These are phyloP conservation scores for Centaurea solstitialis DNA, from an alignment of 129 eudicot genomes.

Conservation along the genomic window DNA sequence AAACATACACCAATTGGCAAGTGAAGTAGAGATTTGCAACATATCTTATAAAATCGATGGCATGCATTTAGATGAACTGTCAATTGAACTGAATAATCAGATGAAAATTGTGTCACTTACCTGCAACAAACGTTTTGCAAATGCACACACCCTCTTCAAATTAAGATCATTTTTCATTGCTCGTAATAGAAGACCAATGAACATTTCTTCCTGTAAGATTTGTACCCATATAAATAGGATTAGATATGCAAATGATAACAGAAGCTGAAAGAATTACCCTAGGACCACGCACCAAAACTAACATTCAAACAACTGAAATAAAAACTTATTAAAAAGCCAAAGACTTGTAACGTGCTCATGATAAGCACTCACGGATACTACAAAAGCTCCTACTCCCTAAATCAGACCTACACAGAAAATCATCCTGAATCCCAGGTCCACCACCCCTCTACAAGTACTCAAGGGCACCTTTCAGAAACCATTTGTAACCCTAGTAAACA, in stretches of 20 bases:
- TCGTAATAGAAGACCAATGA: slow-evolving; percentile 74
- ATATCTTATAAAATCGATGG: background rate
- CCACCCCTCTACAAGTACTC: background rate
- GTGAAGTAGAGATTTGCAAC: background rate
- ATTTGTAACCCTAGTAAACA: background rate
- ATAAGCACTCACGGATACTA: background rate
- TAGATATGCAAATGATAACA: background rate
- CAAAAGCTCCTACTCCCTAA: background rate
- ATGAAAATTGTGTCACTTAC: slow-evolving; percentile 32
- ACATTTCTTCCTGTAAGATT: slow-evolving; percentile 79
- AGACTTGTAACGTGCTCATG: background rate
- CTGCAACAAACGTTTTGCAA: slow-evolving; percentile 95
- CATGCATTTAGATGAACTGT: background rate
- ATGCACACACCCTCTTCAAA: slow-evolving; percentile 88
- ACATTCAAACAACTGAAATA: background rate
- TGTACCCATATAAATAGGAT: slow-evolving; percentile 9
- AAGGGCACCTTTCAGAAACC: background rate
- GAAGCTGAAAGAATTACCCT: background rate
- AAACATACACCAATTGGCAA: background rate
- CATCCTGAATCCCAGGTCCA: background rate
- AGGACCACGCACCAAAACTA: background rate
- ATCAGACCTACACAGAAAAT: background rate
- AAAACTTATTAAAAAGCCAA: background rate
- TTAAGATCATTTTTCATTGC: slow-evolving; percentile 91
- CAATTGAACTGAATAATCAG: background rate